A percentile compares a stretch with the other conserved stretches of the same genome.
phyloP scores from a whole-genome alignment of 2,329 filamentous ascomycete species.

The Paecilomyces fulvus region DNA sequence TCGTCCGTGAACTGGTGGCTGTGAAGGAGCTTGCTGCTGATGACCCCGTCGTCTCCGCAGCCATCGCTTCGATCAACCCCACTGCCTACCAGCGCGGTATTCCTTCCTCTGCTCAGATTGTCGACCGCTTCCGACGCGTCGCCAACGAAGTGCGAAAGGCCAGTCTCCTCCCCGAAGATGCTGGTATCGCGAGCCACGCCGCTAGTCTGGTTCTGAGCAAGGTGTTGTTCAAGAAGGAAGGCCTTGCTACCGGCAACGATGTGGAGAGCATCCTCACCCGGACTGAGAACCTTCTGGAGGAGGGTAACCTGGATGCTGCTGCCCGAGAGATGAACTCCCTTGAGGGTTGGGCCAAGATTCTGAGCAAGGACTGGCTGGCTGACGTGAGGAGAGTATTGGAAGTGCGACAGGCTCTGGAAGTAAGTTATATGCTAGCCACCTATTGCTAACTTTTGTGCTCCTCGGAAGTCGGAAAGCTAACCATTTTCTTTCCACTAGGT shows the following conservation, averaged over 20 bases:
- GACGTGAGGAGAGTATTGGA: constrained; percentile 90
- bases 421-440: constrained; percentile 42
- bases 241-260: constrained; percentile 72
- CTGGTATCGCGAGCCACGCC: constrained; percentile 88
- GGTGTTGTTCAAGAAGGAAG: constrained; percentile 91
- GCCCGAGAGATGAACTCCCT: constrained; percentile 92
- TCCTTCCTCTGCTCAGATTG: constrained; percentile 71
- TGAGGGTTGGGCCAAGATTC: constrained; percentile 87
- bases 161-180: constrained; percentile 81
- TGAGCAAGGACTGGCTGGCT: constrained; percentile 86
- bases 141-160: constrained; percentile 91
- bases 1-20: constrained; percentile 85
- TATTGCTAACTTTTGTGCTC: neutral
- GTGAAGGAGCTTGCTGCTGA: constrained; percentile 84
- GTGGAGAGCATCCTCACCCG: constrained; percentile 89
- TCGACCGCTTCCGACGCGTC: constrained; percentile 93
- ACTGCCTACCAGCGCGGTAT: constrained; percentile 87
- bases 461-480: constrained; percentile 9
- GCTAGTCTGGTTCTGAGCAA: constrained; percentile 86
- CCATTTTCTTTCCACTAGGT: constrained; percentile 45
- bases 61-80: constrained; percentile 94
- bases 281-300: constrained; percentile 82
- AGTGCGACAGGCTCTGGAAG: constrained; percentile 91
- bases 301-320: constrained; percentile 84
- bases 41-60: constrained; percentile 80